Evolutionary conservation across 805 yeast genomes (phyloP), one percentile per base, ranked within the genome.

Genomic region (Phaffomyces thermotolerans): DNA sequence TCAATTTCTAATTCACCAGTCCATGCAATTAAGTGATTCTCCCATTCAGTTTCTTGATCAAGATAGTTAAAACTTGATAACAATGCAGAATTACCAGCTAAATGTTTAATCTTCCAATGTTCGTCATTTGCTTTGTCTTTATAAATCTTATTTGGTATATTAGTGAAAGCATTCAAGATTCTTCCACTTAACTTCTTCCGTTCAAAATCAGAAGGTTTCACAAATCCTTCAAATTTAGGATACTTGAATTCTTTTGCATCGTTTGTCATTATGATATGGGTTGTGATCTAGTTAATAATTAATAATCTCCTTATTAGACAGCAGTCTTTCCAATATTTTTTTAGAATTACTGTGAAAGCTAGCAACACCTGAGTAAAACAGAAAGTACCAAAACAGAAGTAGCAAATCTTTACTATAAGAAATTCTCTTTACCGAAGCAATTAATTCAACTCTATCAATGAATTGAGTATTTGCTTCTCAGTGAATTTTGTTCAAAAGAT

Each of bases 11-110:
- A 69, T 62, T 89, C 98, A 37, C 99, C 99, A 0, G 97, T 85
- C 99, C 99, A 93, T 1, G 88, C 97, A 41, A 93, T 79, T 40
- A 87, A 66, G 52, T 88, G 86, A 37, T 90, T 81, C 49, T 89
- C 95, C 93, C 96, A 91, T 20, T 79, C 75, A 0, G 90, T 75
- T 37, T 79, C 77, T 44, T 75, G 75, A 40, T 69, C 71, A 41
- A 89, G 65, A 56, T 76, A 81, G 47, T 75, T 72, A 47, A 85
- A 75, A 15, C 95, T 79, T 4, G 95, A 80, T 56, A 84, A 81
- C 32, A 91, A 66, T 0, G 97, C 95, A 9, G 93, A 79, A 54
- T 86, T 85, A 2, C 98, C 98, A 8, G 93, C 72, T 12, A 80
- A 67, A 34, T 81, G 78, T 42, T 72, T 75, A 35, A 81, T 76